phyloP scores from a whole-genome alignment of 2,329 filamentous ascomycete genomes.

The Scleromitrula shiraiana region DNA sequence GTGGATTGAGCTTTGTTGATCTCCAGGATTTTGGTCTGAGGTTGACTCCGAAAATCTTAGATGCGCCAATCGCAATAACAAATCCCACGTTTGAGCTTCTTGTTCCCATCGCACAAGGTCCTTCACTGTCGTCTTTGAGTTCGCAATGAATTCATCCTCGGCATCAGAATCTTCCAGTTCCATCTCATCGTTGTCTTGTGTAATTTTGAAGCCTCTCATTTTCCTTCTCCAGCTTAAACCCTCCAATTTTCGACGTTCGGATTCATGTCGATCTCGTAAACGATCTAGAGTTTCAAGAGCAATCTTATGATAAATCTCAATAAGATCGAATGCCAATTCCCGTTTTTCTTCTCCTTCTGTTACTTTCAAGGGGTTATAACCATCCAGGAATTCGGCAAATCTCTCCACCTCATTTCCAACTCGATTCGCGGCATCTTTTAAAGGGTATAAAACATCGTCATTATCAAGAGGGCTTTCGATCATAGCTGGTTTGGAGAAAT shows the following conservation, averaged over 20 bases:
- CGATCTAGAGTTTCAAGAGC: conserved; percentile 38
- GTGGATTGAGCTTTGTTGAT: conserved; percentile 30
- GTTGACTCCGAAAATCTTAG: conserved; percentile 48
- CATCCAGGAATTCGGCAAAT: conserved; percentile 77
- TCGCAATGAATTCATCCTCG: conserved; percentile 27
- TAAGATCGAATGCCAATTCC: conserved; percentile 59
- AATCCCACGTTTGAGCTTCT: conserved; percentile 86
- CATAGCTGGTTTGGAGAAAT: conserved; percentile 21
- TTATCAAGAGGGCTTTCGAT: conserved; percentile 33
- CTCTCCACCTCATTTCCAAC: conserved; percentile 77
- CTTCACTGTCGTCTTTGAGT: conserved; percentile 32
- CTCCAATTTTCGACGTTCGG: conserved; percentile 24
- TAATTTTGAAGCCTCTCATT: conserved; percentile 25
- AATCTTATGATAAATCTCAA: conserved; percentile 56
- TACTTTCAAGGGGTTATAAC: conserved; percentile 51
- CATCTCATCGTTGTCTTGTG: conserved; percentile 25
- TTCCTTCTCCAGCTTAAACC: conserved; percentile 30
- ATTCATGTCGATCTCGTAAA: conserved; percentile 35
- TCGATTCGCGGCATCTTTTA: conserved; percentile 57
- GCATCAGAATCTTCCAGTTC: conserved; percentile 48
- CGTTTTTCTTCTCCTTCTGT: conserved; percentile 46
- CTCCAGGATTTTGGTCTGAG: conserved; percentile 16
- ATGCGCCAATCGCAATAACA: conserved; percentile 58
- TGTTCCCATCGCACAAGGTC: conserved; percentile 62
- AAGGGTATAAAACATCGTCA: conserved; percentile 45